Conservation (phyloP, 2,329 filamentous ascomycete species). For the Hypoxylon sp. region DNA sequence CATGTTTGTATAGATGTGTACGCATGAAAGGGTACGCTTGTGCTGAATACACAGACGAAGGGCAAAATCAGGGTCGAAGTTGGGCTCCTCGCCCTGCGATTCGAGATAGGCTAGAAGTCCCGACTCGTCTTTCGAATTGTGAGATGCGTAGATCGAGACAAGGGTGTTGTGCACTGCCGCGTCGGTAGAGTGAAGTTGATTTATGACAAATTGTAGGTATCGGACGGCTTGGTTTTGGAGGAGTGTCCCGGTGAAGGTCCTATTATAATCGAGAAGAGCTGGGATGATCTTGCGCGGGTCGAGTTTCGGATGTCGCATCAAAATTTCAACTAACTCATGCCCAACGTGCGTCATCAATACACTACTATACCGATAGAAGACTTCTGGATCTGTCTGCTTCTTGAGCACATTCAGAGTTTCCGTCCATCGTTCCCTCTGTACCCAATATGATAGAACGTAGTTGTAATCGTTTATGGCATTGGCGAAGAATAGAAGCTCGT, state of each 20-base stretch:
- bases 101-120: conserved; percentile 91
- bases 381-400: conserved; percentile 90
- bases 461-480: conserved; percentile 91
- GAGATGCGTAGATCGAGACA: conserved; percentile 94
- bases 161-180: conserved; percentile 97
- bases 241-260: conserved; percentile 76
- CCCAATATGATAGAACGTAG: conserved; percentile 97
- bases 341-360: conserved; percentile 94
- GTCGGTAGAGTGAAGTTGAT: conserved; percentile 83
- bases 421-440: conserved; percentile 92
- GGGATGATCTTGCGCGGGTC: conserved; percentile 91
- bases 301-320: conserved; percentile 91
- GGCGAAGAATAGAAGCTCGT: conserved; percentile 92
- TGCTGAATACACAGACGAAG: conserved; percentile 95
- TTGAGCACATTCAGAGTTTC: conserved; percentile 91
- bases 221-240: conserved; percentile 90
- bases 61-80: conserved; percentile 96
- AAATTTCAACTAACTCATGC: conserved; percentile 89
- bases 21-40: conserved; percentile 91
- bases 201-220: conserved; percentile 94
- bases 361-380: conserved; percentile 97
- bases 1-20: conserved; percentile 98
- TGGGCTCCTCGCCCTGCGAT: conserved; percentile 86
- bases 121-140: conserved; percentile 85
- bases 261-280: conserved; percentile 93